Evolutionary conservation across 768 basidiomycete species (phyloP).

Genomic region (Russula foetens): DNA sequence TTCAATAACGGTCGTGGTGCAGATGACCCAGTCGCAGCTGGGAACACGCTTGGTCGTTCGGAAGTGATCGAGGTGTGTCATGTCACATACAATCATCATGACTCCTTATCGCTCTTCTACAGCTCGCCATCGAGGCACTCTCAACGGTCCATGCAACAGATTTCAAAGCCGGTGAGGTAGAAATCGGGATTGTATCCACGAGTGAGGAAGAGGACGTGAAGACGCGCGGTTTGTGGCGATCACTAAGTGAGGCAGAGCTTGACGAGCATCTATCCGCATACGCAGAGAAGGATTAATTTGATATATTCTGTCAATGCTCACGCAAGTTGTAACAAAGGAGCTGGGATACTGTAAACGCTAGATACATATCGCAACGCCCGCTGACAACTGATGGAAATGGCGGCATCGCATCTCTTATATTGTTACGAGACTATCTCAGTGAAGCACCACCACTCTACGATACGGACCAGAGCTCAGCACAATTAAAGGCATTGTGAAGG

Average conservation of each 20-base stretch:
- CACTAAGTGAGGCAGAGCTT: conserved; percentile 69
- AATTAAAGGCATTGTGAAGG: neutral
- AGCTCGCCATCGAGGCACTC: conserved; percentile 94
- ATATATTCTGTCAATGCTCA: too few species aligned
- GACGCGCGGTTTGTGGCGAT: conserved; percentile 69
- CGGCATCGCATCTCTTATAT: neutral
- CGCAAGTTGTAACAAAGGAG: too few species aligned
- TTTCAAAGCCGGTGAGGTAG: conserved; percentile 92
- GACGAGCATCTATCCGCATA: conserved; percentile 77
- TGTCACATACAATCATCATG: neutral
- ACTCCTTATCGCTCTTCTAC: neutral
- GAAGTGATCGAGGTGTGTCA: conserved; percentile 83
- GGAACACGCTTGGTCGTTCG: conserved; percentile 58
- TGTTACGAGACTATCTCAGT: conserved; percentile 24
- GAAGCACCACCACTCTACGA: conserved; percentile 64
- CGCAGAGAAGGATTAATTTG: conserved; percentile 73
- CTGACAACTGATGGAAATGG: too few species aligned
- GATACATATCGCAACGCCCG: too few species aligned
- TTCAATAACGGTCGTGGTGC: conserved; percentile 70
- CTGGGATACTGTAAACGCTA: too few species aligned
- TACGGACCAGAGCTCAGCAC: neutral
- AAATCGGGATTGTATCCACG: conserved; percentile 86
- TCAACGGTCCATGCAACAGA: conserved; percentile 93
- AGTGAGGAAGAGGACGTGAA: conserved; percentile 65
- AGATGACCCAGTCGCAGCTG: conserved; percentile 69